Percentiles rank a stretch among this genome's conserved stretches.
phyloP scores from a whole-genome alignment of 768 basidiomycete species.

The Chiua virens region DNA sequence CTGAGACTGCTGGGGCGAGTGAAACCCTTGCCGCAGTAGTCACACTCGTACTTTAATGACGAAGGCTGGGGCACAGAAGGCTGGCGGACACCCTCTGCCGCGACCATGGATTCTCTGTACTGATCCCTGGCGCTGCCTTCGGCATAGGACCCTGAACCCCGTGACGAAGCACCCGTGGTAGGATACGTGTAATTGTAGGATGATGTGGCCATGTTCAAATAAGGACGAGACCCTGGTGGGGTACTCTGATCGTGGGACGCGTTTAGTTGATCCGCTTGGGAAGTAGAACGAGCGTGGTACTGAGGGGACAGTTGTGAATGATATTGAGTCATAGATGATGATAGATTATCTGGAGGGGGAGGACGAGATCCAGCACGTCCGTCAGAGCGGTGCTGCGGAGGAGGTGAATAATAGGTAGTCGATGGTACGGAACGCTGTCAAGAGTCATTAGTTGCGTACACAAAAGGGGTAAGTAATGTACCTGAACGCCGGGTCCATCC shows the following conservation, averaged over 20 bases:
- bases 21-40: conserved; percentile 79
- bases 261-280: conserved; percentile 26
- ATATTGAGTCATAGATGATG: conserved; percentile 21
- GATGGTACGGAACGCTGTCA: conserved; percentile 23
- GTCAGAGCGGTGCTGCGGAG: conserved; percentile 30
- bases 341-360: conserved; percentile 19
- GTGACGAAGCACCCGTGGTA: conserved; percentile 17
- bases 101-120: conserved; percentile 15
- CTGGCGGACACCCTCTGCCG: conserved; percentile 15
- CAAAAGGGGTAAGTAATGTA: conserved; percentile 5
- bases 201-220: conserved; percentile 23
- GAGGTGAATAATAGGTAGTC: conserved; percentile 17
- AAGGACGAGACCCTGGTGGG: conserved; percentile 23
- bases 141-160: conserved; percentile 18
- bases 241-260: conserved; percentile 29
- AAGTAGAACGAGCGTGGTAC: conserved; percentile 27
- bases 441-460: conserved; percentile 3
- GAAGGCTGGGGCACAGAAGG: conserved; percentile 30
- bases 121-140: conserved; percentile 16
- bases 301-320: conserved; percentile 22
- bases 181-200: conserved; percentile 20
- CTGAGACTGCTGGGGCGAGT: conserved; percentile 81
- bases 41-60: conserved; percentile 67
- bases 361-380: conserved; percentile 19
- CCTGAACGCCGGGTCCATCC: conserved; percentile 34